Base-by-base conservation (phyloP, 129 eudicot species). In the Pulicaria dysenterica region DNA sequence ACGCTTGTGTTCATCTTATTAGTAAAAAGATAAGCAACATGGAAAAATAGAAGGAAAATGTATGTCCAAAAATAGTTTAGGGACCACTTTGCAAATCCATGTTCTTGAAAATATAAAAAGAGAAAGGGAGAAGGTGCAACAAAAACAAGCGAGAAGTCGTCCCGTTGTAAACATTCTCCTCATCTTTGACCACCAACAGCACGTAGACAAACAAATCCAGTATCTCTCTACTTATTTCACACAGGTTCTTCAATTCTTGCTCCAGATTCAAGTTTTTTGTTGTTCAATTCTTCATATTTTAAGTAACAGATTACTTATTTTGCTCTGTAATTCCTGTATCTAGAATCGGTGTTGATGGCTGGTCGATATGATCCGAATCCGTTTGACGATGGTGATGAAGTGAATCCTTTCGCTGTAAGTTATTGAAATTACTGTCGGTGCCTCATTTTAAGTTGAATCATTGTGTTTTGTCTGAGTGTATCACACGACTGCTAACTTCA, bases 351-450 rank as follows among this genome's bases (percentile, higher is more conserved):
- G 66, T 31, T 42, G 40, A 63, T 78, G 82, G 82, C 77, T 70
- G 73, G 82, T 17, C 82, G 82, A 19, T 78, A 41, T 53, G 82
- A 78, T 78, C 82, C 82, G 7, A 78, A 70, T 78, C 82, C 82
- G 15, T 78, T 78, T 63, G 77, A 78, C 61, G 77, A 78, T 3
- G 82, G 73, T 1, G 82, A 71, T 36, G 82, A 78, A 63, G 82
- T 78, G 45, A 78, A 78, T 56, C 82, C 82, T 4, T 78, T 78
- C 77, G 70, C 77, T 17, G 82, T 78, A 78, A 71, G 82, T 54
- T 48, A 2, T 4, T 2, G 3, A 47, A 11, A 31, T 15, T 16
- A 5, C 3, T 70, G 14, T 17, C 54, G 1, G 24, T 50, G 8
- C 13, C 6, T 24, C 45, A 1, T 5, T 2, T 8, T 8, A 40